Conservation (phyloP, 2,329 filamentous ascomycete genomes). For the Berkeleyomyces basicola region DNA sequence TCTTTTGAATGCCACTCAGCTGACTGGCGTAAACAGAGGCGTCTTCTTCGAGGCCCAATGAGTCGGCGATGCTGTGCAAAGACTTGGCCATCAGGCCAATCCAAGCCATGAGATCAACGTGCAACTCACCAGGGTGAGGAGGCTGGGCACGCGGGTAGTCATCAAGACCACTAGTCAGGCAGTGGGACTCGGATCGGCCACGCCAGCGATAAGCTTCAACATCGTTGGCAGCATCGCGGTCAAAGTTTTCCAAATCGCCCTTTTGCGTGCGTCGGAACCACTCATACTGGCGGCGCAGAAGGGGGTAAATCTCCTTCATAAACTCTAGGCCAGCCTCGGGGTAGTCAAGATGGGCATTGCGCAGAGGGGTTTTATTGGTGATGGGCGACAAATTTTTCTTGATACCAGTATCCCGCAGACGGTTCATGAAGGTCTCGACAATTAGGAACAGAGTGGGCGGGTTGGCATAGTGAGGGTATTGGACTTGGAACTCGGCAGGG, state of each 20-base stretch:
- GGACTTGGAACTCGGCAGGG: slow-evolving; percentile 77
- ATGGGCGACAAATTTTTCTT: slow-evolving; percentile 7
- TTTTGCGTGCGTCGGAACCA: slow-evolving; percentile 91
- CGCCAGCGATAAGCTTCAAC: slow-evolving; percentile 94
- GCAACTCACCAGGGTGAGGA: slow-evolving; percentile 86
- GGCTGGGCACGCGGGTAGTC: slow-evolving; percentile 91
- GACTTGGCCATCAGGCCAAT: slow-evolving; percentile 89
- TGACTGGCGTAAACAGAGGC: slow-evolving; percentile 53
- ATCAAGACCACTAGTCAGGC: slow-evolving; percentile 84
- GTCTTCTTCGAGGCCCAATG: slow-evolving; percentile 63
- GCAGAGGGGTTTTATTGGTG: slow-evolving; percentile 11
- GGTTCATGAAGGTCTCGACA: slow-evolving; percentile 68
- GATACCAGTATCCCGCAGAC: slow-evolving; percentile 33
- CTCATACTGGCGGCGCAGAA: slow-evolving; percentile 74
- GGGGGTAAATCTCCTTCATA: slow-evolving; percentile 63
- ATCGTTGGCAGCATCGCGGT: slow-evolving; percentile 71
- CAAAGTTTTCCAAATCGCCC: slow-evolving; percentile 81
- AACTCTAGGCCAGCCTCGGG: slow-evolving; percentile 51
- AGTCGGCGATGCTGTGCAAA: slow-evolving; percentile 62
- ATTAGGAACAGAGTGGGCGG: slow-evolving; percentile 88
- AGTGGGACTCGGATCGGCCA: slow-evolving; percentile 70
- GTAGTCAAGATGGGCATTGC: slow-evolving; percentile 12
- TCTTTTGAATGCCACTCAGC: slow-evolving; percentile 61
- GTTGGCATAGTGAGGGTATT: slow-evolving; percentile 96
- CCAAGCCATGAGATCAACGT: slow-evolving; percentile 90